A percentile compares a stretch with the other conserved stretches of the same genome.
Evolutionary conservation across 371 early-diverging fungal genomes (phyloP).

Genomic region (Basidiobolus meristosporus): DNA sequence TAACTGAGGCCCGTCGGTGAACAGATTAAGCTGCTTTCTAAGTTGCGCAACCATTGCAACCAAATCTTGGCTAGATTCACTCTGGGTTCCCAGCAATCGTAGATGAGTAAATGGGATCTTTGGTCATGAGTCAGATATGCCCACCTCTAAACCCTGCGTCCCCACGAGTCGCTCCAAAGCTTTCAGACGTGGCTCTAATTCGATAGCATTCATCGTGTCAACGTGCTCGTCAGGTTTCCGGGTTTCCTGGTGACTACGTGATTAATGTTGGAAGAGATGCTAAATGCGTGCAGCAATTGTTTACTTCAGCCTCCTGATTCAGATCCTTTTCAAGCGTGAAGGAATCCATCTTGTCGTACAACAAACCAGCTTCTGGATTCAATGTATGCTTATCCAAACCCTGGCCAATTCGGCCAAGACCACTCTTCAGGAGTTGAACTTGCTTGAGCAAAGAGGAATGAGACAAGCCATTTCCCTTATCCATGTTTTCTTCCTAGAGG

Average conservation of each 20-base stretch:
- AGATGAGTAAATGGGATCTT: not conserved
- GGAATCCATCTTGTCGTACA: no score
- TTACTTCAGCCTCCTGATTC: no score
- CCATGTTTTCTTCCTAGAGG: slow-evolving; percentile 1
- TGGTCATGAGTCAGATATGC: not conserved
- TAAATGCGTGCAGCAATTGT: no score
- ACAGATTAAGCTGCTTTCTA: slow-evolving; percentile 54
- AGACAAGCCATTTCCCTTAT: not conserved
- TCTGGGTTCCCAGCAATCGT: not conserved
- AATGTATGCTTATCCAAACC: slow-evolving; percentile 14
- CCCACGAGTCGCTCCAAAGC: not conserved
- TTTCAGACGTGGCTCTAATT: not conserved
- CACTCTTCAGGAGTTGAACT: not conserved
- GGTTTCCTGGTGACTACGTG: no score
- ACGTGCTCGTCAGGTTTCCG: no score
- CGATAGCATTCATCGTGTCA: not conserved
- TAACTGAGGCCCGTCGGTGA: slow-evolving; percentile 61
- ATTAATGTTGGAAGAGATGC: no score
- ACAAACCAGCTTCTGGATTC: not conserved
- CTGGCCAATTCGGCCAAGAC: slow-evolving; percentile 4
- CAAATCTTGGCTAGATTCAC: slow-evolving; percentile 15
- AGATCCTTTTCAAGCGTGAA: no score
- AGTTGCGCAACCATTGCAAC: slow-evolving; percentile 50
- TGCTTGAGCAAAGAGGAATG: not conserved
- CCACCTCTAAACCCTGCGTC: not conserved